phyloP scores from a whole-genome alignment of 169 alveolate genomes.

The Plasmodium yoelii region DNA sequence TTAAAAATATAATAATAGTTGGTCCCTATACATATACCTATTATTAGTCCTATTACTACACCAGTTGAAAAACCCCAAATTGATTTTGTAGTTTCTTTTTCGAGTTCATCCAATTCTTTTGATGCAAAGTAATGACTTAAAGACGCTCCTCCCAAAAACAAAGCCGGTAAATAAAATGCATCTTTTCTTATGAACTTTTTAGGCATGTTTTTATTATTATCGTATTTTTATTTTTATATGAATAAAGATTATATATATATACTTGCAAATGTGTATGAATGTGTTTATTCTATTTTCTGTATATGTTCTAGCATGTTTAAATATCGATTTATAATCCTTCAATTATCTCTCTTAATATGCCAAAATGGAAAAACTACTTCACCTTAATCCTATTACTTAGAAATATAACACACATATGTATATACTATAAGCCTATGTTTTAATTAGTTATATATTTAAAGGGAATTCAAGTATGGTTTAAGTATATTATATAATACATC shows the following conservation, averaged over 20 bases:
- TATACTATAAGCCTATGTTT: too few relatives aligned
- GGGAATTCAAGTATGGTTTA: too few relatives aligned
- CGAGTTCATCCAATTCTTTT: conserved; percentile 76
- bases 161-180: conserved; percentile 75
- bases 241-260: conserved; percentile 1
- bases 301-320: too few relatives aligned
- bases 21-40: conserved; percentile 75
- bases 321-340: too few relatives aligned
- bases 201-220: conserved; percentile 39
- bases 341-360: too few relatives aligned
- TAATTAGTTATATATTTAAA: too few relatives aligned
- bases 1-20: conserved; percentile 75
- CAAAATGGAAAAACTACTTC: too few relatives aligned
- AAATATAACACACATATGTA: too few relatives aligned
- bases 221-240: conserved; percentile 13
- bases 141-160: conserved; percentile 76
- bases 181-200: conserved; percentile 39
- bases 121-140: conserved; percentile 75
- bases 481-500: too few relatives aligned
- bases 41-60: conserved; percentile 69
- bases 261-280: not conserved
- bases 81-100: conserved; percentile 64
- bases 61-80: conserved; percentile 78
- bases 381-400: too few relatives aligned
- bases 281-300: not conserved